Base-by-base conservation (phyloP, 768 basidiomycete species). In the Pholiota microspora region DNA sequence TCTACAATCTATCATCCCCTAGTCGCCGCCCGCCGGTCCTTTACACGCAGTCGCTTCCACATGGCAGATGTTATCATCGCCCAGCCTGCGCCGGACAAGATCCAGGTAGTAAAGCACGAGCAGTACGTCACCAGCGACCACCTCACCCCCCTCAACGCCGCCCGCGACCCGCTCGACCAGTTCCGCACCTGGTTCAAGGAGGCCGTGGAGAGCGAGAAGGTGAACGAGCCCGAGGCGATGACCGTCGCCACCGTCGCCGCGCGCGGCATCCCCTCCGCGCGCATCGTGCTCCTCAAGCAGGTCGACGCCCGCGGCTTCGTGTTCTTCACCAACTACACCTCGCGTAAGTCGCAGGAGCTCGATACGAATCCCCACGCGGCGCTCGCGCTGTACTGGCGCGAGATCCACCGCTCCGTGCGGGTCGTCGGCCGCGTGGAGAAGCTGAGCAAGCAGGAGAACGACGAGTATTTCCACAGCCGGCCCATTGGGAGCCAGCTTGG, bases 241-340 rank as follows among this genome's bases (percentile, higher is more conserved):
- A 77, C 85, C 3, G 71, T 94, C 49, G 86, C 88, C 47, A 93
- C 92, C 49, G 82, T 83, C 8, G 84, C 89, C 1, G 66, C 79
- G 13, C 60, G 71, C 1, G 93, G 90, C 31, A 81, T 94, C 58
- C 96, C 96, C 23, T 93, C 92, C 32, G 84, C 88, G 9, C 85
- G 96, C 60, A 81, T 92, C 70, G 94, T 98, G 52, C 85, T 98
- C 55, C 84, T 98, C 65, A 97, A 95, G 71, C 83, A 93, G 66
- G 83, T 92, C 63, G 97, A 98, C 75, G 65, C 78, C 27, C 83
- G 77, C 51, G 97, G 97, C 48, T 98, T 98, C 74, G 83, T 96
- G 54, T 97, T 98, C 75, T 99, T 82, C 79, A 98, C 96, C 28
- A 99, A 99, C 73, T 98, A 98, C 74, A 82, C 85, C 35, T 96